Conservation (phyloP, 1,284 basidiomycete genomes). For the Ganoderma boninense region DNA sequence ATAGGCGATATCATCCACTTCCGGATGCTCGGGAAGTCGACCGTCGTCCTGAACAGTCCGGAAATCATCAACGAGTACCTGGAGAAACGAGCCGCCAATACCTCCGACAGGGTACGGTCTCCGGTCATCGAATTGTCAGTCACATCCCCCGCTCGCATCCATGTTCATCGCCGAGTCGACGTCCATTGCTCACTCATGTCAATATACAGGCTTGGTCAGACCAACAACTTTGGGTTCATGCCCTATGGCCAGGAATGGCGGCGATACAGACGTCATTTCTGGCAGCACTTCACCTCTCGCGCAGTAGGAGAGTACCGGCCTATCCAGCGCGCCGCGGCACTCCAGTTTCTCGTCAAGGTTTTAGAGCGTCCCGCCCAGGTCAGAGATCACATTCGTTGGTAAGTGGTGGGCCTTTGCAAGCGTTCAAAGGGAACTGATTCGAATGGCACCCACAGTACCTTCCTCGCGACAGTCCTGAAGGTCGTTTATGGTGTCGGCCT, state of each 20-base stretch:
- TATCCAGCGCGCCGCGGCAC: background rate
- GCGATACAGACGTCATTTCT: slow-evolving; percentile 4
- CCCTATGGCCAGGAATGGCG: slow-evolving; percentile 14
- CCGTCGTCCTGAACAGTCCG: slow-evolving; percentile 23
- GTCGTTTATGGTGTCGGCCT: slow-evolving; percentile 17
- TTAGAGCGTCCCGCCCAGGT: background rate
- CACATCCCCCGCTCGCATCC: background rate
- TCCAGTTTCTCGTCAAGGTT: background rate
- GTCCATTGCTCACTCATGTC: no score
- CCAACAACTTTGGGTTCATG: background rate
- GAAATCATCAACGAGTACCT: slow-evolving; percentile 21
- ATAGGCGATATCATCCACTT: slow-evolving; percentile 2
- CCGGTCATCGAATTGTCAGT: background rate
- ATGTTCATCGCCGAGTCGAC: background rate
- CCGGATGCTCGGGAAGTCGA: slow-evolving; percentile 6
- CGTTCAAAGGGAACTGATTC: background rate
- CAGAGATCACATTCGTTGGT: slow-evolving; percentile 10
- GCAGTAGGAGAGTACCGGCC: background rate
- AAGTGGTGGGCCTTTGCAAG: background rate
- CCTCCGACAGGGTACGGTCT: slow-evolving; percentile 9
- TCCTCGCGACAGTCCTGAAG: slow-evolving; percentile 15
- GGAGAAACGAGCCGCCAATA: slow-evolving; percentile 18
- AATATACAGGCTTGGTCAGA: background rate
- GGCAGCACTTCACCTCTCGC: slow-evolving; percentile 17
- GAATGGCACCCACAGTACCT: slow-evolving; percentile 4